These are phyloP conservation scores for Entamoeba invadens DNA, from an alignment of 208 protist species.

Conservation along the genomic window DNA sequence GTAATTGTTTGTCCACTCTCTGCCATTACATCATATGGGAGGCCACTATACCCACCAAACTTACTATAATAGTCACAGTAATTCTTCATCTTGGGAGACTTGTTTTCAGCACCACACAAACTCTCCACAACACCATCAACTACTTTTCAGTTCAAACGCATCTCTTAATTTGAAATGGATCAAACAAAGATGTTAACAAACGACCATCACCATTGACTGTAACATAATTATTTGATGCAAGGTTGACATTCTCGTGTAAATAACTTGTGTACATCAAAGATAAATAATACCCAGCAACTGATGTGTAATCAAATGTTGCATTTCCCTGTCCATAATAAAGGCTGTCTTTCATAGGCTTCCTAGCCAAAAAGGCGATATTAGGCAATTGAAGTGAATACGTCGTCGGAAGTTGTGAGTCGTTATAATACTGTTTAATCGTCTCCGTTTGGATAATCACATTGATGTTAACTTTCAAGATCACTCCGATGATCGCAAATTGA, in stretches of 20 bases:
- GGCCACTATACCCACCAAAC: neutral
- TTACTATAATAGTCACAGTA: neutral
- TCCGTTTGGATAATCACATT: neutral
- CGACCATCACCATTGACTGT: too few species aligned
- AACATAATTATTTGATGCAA: neutral
- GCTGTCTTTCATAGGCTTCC: neutral
- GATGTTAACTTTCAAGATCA: neutral
- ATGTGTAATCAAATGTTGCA: neutral
- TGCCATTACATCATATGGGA: neutral
- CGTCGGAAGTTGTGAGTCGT: neutral
- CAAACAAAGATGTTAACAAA: too few species aligned
- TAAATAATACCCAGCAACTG: neutral
- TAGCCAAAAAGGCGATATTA: neutral
- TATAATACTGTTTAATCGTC: constrained; percentile 3
- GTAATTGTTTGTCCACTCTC: neutral
- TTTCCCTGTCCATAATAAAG: neutral
- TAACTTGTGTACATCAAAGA: neutral
- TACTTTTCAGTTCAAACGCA: too few species aligned
- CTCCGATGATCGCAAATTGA: neutral
- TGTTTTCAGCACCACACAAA: too few species aligned
- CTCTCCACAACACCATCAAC: too few species aligned
- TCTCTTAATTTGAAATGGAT: too few species aligned
- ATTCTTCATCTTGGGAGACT: too few species aligned
- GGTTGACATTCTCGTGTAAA: neutral
- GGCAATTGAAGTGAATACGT: neutral